Conservation (phyloP, 495 filamentous ascomycete species). For the Alectoria sarmentosa region DNA sequence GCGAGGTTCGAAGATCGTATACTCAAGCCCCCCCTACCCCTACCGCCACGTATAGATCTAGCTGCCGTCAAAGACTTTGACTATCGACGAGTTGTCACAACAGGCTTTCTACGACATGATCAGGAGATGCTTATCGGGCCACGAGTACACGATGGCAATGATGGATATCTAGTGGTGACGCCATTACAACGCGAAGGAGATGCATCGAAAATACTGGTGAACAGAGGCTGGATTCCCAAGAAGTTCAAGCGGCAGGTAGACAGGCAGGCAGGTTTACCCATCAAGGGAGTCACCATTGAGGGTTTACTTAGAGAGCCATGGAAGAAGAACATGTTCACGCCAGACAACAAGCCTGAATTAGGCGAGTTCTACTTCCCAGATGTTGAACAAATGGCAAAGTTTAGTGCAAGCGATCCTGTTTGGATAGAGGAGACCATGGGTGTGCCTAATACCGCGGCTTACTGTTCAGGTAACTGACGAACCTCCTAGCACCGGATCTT, state of each 20-base stretch:
- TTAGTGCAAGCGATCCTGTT: conserved; percentile 77
- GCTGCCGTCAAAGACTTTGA: conserved; percentile 80
- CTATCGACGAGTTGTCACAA: conserved; percentile 76
- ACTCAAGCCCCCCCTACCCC: conserved; percentile 73
- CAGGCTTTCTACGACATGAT: conserved; percentile 72
- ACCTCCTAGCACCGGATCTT: conserved; percentile 61
- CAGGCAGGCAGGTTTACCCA: conserved; percentile 52
- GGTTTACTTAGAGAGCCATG: conserved; percentile 83
- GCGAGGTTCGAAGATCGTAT: conserved; percentile 87
- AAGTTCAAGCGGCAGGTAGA: conserved; percentile 55
- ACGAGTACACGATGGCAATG: conserved; percentile 76
- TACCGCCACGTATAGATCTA: conserved; percentile 77
- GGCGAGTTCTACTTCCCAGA: conserved; percentile 94
- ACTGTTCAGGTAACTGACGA: conserved; percentile 23
- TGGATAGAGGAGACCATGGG: conserved; percentile 97
- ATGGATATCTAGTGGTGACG: conserved; percentile 86
- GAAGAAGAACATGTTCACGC: conserved; percentile 97
- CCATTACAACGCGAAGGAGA: conserved; percentile 67
- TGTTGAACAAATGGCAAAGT: conserved; percentile 82
- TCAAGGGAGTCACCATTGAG: conserved; percentile 65
- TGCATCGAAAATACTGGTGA: conserved; percentile 69
- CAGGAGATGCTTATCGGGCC: conserved; percentile 95
- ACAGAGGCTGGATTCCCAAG: conserved; percentile 84
- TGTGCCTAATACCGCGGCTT: conserved; percentile 31
- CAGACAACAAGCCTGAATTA: conserved; percentile 72